Evolutionary conservation across 257 asterid species (phyloP).

Genomic region (Mentha longifolia): DNA sequence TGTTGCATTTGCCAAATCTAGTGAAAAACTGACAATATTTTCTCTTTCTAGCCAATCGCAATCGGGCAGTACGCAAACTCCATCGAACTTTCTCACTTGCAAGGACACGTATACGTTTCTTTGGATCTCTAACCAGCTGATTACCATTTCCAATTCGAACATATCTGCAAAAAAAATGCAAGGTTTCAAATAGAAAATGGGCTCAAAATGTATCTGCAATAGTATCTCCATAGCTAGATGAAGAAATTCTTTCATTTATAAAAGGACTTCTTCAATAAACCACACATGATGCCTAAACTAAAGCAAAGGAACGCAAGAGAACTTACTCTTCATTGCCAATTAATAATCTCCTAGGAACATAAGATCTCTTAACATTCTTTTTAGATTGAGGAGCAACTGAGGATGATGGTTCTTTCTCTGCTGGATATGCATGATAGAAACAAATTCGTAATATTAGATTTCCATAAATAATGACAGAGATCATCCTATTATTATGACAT

Average conservation of each 20-base stretch:
- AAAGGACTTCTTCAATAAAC: slow-evolving; percentile 18
- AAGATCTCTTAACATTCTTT: slow-evolving; percentile 57
- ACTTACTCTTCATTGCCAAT: slow-evolving; percentile 93
- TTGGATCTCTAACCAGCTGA: slow-evolving; percentile 91
- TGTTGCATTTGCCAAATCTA: slow-evolving; percentile 90
- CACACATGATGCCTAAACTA: slow-evolving; percentile 1
- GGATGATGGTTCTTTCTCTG: slow-evolving; percentile 58
- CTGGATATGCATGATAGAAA: slow-evolving; percentile 38
- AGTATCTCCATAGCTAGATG: slow-evolving; percentile 19
- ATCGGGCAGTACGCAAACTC: slow-evolving; percentile 95
- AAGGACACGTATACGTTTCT: slow-evolving; percentile 77
- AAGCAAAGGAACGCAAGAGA: slow-evolving; percentile 30
- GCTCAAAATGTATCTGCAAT: neutral
- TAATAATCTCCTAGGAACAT: slow-evolving; percentile 75
- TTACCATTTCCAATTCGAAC: slow-evolving; percentile 92
- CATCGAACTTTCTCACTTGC: slow-evolving; percentile 94
- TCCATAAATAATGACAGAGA: slow-evolving; percentile 20
- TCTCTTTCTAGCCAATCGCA: slow-evolving; percentile 83
- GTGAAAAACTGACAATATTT: slow-evolving; percentile 92
- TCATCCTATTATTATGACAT: neutral
- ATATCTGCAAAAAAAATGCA: slow-evolving; percentile 56
- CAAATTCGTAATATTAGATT: slow-evolving; percentile 27
- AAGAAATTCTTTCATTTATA: neutral
- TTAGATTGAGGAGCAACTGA: slow-evolving; percentile 44
- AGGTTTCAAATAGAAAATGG: slow-evolving; percentile 30